These are phyloP conservation scores for Salix caprea DNA, from an alignment of 345 rosid species.

Conservation along the genomic window DNA sequence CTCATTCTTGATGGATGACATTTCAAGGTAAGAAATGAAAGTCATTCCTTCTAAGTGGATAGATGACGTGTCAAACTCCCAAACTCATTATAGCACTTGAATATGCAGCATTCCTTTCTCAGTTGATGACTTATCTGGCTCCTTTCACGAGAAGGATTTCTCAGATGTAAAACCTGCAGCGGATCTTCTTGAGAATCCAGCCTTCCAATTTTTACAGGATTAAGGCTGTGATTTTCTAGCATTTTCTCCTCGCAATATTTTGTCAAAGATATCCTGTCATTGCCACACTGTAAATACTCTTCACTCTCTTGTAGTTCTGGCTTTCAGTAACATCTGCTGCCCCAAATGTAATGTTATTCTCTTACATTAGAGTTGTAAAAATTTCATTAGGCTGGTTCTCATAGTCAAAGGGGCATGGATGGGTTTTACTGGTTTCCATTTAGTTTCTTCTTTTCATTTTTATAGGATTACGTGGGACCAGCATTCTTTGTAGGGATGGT, in stretches of 20 bases:
- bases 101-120: conserved; percentile 31
- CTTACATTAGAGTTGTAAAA: conserved; percentile 26
- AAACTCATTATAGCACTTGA: not conserved
- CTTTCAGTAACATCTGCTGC: conserved; percentile 21
- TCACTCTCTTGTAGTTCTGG: not conserved
- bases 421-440: not conserved
- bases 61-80: not conserved
- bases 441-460: not conserved
- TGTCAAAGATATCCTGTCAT: not conserved
- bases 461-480: conserved; percentile 3
- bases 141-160: conserved; percentile 22
- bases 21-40: conserved; percentile 18
- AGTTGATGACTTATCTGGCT: conserved; percentile 14
- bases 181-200: conserved; percentile 20
- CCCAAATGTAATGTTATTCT: conserved; percentile 24
- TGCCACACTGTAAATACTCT: conserved; percentile 25
- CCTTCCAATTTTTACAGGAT: conserved; percentile 31
- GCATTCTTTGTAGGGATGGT: conserved; percentile 20
- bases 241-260: not conserved
- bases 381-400: conserved; percentile 26
- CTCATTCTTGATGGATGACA: conserved; percentile 20
- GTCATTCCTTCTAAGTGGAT: not conserved
- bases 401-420: conserved; percentile 23
- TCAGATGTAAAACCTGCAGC: conserved; percentile 23
- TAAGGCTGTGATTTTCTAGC: conserved; percentile 18